A percentile compares a stretch with the other conserved stretches of the same genome.
Conservation (phyloP, 139 green algal species). For the Desmodesmus armatus region DNA sequence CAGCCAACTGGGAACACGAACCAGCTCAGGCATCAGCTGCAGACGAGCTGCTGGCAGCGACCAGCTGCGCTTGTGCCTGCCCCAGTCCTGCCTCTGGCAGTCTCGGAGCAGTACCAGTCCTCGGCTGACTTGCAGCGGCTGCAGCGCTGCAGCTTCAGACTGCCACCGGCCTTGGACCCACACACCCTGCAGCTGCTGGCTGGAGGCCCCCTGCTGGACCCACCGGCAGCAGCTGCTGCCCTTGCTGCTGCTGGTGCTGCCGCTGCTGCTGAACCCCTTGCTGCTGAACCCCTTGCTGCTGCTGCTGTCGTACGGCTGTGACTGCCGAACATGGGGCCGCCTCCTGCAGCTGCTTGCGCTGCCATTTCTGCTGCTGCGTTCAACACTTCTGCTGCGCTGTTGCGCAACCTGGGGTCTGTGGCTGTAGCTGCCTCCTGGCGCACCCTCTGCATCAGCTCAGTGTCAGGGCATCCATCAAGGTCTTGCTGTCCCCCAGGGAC, state of each 20-base stretch:
- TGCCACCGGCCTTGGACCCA: not conserved
- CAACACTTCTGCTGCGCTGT: not conserved
- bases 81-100: slow-evolving; percentile 10
- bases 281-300: not conserved
- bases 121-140: not conserved
- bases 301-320: not conserved
- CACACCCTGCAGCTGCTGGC: slow-evolving; percentile 10
- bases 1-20: too few relatives aligned
- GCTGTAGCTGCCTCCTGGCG: not conserved
- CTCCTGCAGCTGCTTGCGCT: not conserved
- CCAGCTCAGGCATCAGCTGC: too few relatives aligned
- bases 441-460: too few relatives aligned
- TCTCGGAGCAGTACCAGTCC: not conserved
- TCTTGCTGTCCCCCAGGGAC: not conserved
- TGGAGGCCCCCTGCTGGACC: not conserved
- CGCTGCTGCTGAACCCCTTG: not conserved
- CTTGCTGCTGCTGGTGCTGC: not conserved
- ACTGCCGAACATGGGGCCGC: not conserved
- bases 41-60: too few relatives aligned
- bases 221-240: not conserved
- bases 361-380: not conserved
- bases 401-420: not conserved
- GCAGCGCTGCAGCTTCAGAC: not conserved
- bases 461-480: not conserved
- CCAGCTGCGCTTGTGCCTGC: slow-evolving; percentile 2